phyloP scores from a whole-genome alignment of 306 rosid genomes.

The Vigna nakashimae region DNA sequence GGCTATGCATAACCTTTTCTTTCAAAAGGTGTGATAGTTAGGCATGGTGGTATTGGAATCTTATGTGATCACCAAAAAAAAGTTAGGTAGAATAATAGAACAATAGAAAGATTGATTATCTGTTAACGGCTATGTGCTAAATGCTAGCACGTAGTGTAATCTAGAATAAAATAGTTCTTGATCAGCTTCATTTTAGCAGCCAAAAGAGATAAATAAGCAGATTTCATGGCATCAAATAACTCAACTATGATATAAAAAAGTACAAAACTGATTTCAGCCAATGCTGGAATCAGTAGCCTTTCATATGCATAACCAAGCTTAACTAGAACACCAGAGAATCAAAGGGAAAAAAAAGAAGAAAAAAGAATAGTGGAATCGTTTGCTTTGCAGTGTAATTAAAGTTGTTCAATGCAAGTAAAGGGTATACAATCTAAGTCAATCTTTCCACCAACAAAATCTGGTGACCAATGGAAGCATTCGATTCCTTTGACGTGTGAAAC shows the following conservation, averaged over 20 bases:
- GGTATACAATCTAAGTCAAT: constrained; percentile 42
- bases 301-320: neutral
- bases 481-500: constrained; percentile 69
- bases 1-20: constrained; percentile 1
- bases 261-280: neutral
- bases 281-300: neutral
- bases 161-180: constrained; percentile 9
- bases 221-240: neutral
- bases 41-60: neutral
- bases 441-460: constrained; percentile 40
- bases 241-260: neutral
- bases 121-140: neutral
- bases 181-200: neutral
- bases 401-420: constrained; percentile 35
- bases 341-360: neutral
- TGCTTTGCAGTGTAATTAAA: constrained; percentile 27
- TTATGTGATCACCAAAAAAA: constrained; percentile 8
- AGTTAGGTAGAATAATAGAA: constrained; percentile 17
- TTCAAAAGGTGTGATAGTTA: neutral
- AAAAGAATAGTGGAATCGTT: constrained; percentile 11
- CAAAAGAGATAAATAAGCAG: neutral
- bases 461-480: constrained; percentile 36
- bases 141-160: constrained; percentile 17
- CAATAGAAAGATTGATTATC: neutral
- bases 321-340: neutral